These are phyloP conservation scores for Neurospora sp. DNA, from an alignment of 495 filamentous ascomycete genomes.

Conservation along the genomic window DNA sequence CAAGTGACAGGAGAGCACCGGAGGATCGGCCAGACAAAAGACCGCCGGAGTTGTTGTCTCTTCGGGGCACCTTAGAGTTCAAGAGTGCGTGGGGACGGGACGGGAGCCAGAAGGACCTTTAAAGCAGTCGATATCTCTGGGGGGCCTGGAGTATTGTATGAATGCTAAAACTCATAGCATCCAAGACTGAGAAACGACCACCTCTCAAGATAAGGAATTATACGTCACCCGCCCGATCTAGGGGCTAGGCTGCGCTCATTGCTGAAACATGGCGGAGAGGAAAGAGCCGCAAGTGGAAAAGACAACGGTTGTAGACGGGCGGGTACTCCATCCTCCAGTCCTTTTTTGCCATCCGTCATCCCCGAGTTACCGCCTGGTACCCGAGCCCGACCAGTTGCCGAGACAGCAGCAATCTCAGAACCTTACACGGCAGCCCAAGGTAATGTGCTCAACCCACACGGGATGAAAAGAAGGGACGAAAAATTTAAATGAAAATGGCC, in stretches of 20 bases:
- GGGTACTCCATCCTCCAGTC: too few species aligned
- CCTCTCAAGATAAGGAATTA: neutral
- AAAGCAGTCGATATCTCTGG: neutral
- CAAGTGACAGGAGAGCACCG: neutral
- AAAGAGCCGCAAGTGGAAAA: neutral
- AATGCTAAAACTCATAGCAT: neutral
- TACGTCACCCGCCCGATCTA: neutral
- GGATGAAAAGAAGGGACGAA: neutral
- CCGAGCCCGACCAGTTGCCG: neutral
- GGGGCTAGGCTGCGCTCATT: neutral
- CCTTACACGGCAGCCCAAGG: neutral
- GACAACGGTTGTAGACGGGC: neutral
- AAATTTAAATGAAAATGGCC: neutral
- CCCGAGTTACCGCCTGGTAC: neutral
- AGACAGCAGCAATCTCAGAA: neutral
- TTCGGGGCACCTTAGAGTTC: neutral
- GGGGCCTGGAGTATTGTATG: neutral
- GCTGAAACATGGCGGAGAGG: neutral
- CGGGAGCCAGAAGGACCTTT: neutral
- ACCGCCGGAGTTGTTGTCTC: neutral
- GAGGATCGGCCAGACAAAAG: neutral
- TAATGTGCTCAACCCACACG: neutral
- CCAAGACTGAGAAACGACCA: neutral
- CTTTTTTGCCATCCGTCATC: neutral
- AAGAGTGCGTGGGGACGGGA: neutral